Evolutionary conservation across 352 stramenopile species (phyloP).

Genomic region (Globisporangium perplexum): DNA sequence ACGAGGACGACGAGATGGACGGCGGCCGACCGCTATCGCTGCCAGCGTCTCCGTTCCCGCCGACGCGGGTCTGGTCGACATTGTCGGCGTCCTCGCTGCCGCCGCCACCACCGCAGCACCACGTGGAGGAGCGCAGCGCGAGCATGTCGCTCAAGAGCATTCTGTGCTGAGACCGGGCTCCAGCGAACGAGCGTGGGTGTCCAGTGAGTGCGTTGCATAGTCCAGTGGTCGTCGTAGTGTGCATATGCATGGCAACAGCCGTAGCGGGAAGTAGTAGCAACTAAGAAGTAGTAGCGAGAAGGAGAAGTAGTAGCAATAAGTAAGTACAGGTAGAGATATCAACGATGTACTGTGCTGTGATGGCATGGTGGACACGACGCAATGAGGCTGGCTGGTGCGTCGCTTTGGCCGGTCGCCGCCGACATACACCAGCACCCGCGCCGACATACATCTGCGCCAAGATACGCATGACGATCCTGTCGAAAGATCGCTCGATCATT

Average conservation of each 20-base stretch:
- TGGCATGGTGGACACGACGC: no score
- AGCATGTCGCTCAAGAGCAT: constrained; percentile 77
- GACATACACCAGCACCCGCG: neutral
- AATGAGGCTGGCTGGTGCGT: no score
- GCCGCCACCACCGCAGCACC: constrained; percentile 7
- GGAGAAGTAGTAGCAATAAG: neutral
- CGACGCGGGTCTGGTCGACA: constrained; percentile 10
- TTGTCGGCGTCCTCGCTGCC: neutral
- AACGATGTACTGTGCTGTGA: no score
- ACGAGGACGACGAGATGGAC: constrained; percentile 20
- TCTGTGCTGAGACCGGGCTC: constrained; percentile 38
- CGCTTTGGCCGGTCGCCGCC: no score
- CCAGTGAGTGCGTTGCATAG: neutral
- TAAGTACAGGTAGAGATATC: neutral
- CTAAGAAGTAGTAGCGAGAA: neutral
- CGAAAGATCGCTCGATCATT: neutral
- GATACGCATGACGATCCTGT: no score
- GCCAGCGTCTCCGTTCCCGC: constrained; percentile 1
- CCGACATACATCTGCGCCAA: neutral
- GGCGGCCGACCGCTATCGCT: constrained; percentile 9
- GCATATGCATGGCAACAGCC: neutral
- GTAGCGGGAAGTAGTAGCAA: neutral
- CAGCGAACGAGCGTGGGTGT: neutral
- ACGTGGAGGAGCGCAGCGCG: constrained; percentile 27
- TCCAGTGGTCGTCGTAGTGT: neutral